A percentile compares a stretch with the other conserved stretches of the same genome.
Conservation (phyloP, 306 rosid genomes). For the Herpetospermum pedunculosum region DNA sequence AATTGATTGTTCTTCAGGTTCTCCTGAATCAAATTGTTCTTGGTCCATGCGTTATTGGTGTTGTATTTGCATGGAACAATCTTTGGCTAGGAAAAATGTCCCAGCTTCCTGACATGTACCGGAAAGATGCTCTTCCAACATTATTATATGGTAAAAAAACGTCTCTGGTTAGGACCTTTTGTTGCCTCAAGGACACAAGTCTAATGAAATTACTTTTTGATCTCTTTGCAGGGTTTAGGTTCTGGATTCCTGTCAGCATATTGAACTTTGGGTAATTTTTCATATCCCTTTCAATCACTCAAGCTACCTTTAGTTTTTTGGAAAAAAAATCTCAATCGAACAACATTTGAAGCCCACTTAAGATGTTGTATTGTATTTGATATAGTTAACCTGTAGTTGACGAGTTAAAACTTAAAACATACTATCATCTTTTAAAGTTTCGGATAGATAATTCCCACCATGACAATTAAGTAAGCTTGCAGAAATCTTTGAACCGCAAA, state of each 20-base stretch:
- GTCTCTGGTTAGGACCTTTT: not conserved
- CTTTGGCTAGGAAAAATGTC: slow-evolving; percentile 68
- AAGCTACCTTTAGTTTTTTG: not conserved
- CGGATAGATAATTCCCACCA: not conserved
- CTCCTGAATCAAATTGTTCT: slow-evolving; percentile 80
- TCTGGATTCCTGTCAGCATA: slow-evolving; percentile 88
- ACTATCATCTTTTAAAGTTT: not conserved
- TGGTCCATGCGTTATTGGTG: slow-evolving; percentile 86
- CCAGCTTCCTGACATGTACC: slow-evolving; percentile 75
- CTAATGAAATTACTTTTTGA: not conserved
- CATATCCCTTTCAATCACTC: not conserved
- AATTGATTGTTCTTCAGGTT: slow-evolving; percentile 36
- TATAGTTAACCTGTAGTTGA: not conserved
- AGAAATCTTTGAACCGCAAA: not conserved
- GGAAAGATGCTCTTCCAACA: slow-evolving; percentile 64
- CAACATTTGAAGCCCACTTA: not conserved
- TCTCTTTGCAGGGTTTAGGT: slow-evolving; percentile 61
- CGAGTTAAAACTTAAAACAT: not conserved
- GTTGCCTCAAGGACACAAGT: slow-evolving; percentile 3
- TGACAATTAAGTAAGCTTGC: not conserved
- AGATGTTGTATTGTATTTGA: not conserved
- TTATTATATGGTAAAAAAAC: slow-evolving; percentile 49
- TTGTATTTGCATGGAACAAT: slow-evolving; percentile 86
- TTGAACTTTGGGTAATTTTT: slow-evolving; percentile 62
- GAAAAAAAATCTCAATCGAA: not conserved